These are phyloP conservation scores for Senna tora DNA, from an alignment of 306 rosid genomes.

Conservation along the genomic window DNA sequence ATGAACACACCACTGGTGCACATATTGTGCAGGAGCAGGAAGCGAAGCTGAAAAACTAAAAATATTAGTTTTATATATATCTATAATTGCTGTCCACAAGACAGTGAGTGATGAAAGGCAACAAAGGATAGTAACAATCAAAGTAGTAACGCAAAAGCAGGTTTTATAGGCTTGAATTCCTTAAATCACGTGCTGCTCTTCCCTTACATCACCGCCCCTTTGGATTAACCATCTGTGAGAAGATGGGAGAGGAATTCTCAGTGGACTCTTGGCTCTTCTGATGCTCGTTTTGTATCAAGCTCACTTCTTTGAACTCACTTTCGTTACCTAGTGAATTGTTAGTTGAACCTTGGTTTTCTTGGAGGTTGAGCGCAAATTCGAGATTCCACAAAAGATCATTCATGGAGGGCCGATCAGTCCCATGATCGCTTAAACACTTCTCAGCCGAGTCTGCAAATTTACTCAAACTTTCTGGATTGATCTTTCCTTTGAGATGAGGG, in stretches of 20 bases:
- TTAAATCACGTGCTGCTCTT: not conserved
- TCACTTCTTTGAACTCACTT: constrained; percentile 36
- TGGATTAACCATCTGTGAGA: constrained; percentile 46
- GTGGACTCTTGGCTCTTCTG: constrained; percentile 23
- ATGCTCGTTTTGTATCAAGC: constrained; percentile 28
- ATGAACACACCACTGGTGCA: not conserved
- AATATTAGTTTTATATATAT: constrained; percentile 11
- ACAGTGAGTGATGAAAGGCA: not conserved
- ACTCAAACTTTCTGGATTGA: constrained; percentile 52
- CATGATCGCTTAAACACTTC: constrained; percentile 57
- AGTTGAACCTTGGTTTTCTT: constrained; percentile 26
- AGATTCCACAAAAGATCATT: constrained; percentile 62
- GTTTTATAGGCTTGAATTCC: constrained; percentile 9
- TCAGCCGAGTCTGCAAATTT: constrained; percentile 59
- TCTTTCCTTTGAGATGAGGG: constrained; percentile 47
- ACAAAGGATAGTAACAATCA: not conserved
- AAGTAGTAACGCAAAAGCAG: constrained; percentile 10
- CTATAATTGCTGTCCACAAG: not conserved
- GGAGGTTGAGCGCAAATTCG: constrained; percentile 55
- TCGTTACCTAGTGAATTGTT: not conserved
- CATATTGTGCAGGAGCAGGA: not conserved
- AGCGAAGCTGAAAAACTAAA: constrained; percentile 1
- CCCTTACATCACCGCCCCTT: constrained; percentile 35
- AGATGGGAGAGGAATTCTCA: constrained; percentile 38
- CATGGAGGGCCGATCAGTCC: constrained; percentile 58